Base-by-base conservation (phyloP, 805 yeast genomes). In the Monosporozyma aquatica region DNA sequence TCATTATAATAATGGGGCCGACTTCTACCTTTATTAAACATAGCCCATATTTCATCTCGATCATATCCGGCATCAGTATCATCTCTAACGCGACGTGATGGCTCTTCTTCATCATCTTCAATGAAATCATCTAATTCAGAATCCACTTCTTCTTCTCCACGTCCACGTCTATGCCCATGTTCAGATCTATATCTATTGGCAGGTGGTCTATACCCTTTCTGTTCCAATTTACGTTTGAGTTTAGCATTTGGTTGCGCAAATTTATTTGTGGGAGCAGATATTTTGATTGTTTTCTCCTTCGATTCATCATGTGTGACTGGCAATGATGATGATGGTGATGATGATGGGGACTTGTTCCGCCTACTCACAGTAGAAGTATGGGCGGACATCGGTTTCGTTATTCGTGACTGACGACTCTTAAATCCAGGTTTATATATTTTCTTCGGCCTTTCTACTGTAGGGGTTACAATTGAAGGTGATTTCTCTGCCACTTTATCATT, bases 41-140 rank as follows among this genome's bases (percentile, higher is more conserved):
- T 73, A 15, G 79, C 75, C 96, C 96, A 87, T 37, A 90, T 89
- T 60, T 87, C 95, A 48, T 83, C 87, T 35, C 90, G 66, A 52
- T 85, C 84, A 50, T 83, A 84, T 3, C 78, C 87, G 3, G 58
- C 68, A 14, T 41, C 43, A 7, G n/a, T n/a, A n/a, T n/a, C n/a
- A n/a, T n/a, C n/a, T n/a, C n/a, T n/a, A n/a, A n/a, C n/a, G n/a
- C n/a, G n/a, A n/a, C n/a, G n/a, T n/a, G n/a, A n/a, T n/a, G n/a
- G n/a, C n/a, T n/a, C 74, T 9, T 70, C 75, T 6, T 69, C 73
- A 20, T 69, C 72, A n/a, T 64, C 69, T 18, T 65, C 67, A 43
- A 38, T 64, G 55, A 41, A 44, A 47, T 49, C 57, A 38, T 48
- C 54, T 43, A 49, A 40, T 45, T 45, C 52, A 29, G 51, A 48